Percentiles rank a stretch among this genome's conserved stretches.
Conservation (phyloP, 768 basidiomycete genomes). For the Naematelia aurantialba region DNA sequence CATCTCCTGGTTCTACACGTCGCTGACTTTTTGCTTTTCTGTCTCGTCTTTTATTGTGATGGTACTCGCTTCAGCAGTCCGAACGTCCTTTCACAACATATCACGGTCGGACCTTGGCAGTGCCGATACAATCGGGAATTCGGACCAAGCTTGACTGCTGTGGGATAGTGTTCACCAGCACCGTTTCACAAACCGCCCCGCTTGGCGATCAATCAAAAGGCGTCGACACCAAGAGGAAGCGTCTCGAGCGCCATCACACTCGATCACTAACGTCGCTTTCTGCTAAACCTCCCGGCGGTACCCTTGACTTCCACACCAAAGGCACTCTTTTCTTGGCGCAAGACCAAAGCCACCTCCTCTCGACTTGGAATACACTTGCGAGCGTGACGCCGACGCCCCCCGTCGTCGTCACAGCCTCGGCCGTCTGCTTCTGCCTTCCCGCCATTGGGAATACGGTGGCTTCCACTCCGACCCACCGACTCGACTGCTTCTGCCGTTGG, state of each 20-base stretch:
- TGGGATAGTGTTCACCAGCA: no score
- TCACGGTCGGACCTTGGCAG: background rate
- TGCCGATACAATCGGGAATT: background rate
- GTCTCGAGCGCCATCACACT: background rate
- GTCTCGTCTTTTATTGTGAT: no score
- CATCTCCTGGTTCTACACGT: background rate
- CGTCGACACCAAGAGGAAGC: background rate
- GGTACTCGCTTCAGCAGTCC: no score
- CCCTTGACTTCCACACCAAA: no score
- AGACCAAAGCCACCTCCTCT: background rate
- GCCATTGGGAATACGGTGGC: background rate
- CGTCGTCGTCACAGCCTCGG: background rate
- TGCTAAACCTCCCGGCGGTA: no score
- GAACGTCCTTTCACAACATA: no score
- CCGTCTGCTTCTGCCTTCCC: background rate
- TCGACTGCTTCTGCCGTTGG: background rate
- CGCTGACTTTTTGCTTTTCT: background rate
- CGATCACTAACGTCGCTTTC: no score
- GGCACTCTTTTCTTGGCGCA: no score
- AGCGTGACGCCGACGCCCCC: background rate
- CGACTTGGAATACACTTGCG: background rate
- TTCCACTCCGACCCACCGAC: background rate
- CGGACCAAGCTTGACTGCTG: background rate
- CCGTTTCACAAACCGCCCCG: no score
- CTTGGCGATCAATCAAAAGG: background rate